Percentiles rank a stretch among this genome's conserved stretches.
Conservation (phyloP, 768 basidiomycete species). For the Trametes cingulata region DNA sequence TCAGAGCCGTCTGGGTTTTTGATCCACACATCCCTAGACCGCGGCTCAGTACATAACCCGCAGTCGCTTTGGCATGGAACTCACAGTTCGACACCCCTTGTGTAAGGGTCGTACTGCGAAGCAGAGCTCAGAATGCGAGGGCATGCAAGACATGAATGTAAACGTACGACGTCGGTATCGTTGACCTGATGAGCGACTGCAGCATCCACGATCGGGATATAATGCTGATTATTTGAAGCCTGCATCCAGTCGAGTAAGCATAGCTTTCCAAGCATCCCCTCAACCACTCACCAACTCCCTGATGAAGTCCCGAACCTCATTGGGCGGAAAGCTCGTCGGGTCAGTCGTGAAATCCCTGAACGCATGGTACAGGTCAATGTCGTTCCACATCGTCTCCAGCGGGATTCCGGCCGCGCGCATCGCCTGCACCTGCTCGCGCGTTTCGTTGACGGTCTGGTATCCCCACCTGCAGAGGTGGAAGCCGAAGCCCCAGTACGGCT, state of each 20-base stretch:
- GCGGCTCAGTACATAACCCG: not conserved
- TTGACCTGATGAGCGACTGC: slow-evolving; percentile 59
- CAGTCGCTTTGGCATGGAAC: slow-evolving; percentile 19
- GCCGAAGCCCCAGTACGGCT: slow-evolving; percentile 75
- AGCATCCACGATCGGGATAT: slow-evolving; percentile 72
- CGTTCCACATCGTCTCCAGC: slow-evolving; percentile 81
- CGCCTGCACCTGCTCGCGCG: slow-evolving; percentile 50
- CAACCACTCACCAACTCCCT: slow-evolving; percentile 48
- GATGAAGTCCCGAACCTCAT: slow-evolving; percentile 56
- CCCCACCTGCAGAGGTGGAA: slow-evolving; percentile 74
- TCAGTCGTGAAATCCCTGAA: slow-evolving; percentile 69
- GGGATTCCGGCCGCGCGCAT: slow-evolving; percentile 75
- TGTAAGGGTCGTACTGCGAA: slow-evolving; percentile 65
- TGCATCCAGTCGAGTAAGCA: slow-evolving; percentile 8
- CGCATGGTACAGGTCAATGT: slow-evolving; percentile 75
- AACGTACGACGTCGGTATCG: slow-evolving; percentile 57
- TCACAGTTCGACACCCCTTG: slow-evolving; percentile 57
- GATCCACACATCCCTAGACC: slow-evolving; percentile 61
- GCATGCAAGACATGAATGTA: not conserved
- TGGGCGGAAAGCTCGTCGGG: slow-evolving; percentile 58
- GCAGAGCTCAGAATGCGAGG: not conserved
- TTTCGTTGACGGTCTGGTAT: slow-evolving; percentile 53
- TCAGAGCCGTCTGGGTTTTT: slow-evolving; percentile 73
- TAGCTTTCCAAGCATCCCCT: not conserved
- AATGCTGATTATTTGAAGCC: slow-evolving; percentile 50